These are phyloP conservation scores for Chaetomidium leptoderma DNA, from an alignment of 495 filamentous ascomycete genomes.

Conservation along the genomic window DNA sequence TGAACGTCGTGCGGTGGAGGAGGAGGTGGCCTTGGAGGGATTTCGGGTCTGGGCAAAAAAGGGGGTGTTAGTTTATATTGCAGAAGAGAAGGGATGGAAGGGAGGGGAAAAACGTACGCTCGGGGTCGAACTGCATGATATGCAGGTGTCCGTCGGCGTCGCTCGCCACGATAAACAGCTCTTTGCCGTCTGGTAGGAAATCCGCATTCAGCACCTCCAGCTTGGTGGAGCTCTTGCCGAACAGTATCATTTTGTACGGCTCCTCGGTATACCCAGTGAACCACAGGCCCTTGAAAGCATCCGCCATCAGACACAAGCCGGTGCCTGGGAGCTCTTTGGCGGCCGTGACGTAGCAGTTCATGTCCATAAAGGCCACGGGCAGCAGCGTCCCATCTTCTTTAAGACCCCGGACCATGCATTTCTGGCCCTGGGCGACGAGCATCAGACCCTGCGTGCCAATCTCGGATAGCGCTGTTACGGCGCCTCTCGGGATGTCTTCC, in stretches of 20 bases:
- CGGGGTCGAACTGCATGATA: constrained; percentile 89
- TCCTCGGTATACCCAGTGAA: constrained; percentile 93
- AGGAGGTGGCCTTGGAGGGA: constrained; percentile 84
- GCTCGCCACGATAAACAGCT: constrained; percentile 74
- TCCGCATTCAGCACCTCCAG: constrained; percentile 79
- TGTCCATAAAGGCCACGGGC: constrained; percentile 96
- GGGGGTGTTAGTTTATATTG: constrained; percentile 22
- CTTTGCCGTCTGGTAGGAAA: constrained; percentile 80
- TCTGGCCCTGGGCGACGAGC: constrained; percentile 90
- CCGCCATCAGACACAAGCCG: constrained; percentile 76
- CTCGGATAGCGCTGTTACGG: constrained; percentile 81
- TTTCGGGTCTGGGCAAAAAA: constrained; percentile 86
- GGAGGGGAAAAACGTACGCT: constrained; percentile 48
- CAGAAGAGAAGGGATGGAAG: neutral
- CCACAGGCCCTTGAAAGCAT: constrained; percentile 91
- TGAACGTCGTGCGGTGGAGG: constrained; percentile 78
- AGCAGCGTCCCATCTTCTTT: constrained; percentile 90
- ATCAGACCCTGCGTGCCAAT: constrained; percentile 91
- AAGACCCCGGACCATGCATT: constrained; percentile 91
- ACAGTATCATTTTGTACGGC: constrained; percentile 90
- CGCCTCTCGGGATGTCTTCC: constrained; percentile 82
- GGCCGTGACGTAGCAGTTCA: constrained; percentile 83
- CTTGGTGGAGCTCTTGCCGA: constrained; percentile 73
- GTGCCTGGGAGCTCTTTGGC: constrained; percentile 77
- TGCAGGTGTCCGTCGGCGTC: constrained; percentile 85